Conservation (phyloP, 345 rosid genomes). For the Luvunga scandens region DNA sequence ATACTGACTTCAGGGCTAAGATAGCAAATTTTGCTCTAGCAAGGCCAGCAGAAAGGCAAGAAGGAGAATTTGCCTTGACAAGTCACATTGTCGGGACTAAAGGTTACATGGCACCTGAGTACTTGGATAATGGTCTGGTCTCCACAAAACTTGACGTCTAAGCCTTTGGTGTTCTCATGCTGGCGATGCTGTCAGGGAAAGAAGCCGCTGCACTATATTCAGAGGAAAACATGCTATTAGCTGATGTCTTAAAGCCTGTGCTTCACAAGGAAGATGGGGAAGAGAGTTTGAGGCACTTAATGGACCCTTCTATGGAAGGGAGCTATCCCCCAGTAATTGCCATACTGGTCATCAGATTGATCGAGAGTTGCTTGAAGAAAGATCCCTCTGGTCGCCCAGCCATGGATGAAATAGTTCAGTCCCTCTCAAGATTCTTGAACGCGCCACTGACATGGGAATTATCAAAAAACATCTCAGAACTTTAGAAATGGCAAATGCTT, state of each 20-base stretch:
- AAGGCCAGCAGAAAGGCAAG: constrained; percentile 41
- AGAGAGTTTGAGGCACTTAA: constrained; percentile 24
- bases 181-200: constrained; percentile 67
- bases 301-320: constrained; percentile 44
- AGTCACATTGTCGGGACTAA: constrained; percentile 78
- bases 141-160: constrained; percentile 79
- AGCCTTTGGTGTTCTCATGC: constrained; percentile 70
- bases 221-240: constrained; percentile 29
- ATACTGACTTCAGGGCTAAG: constrained; percentile 55
- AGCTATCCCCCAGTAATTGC: constrained; percentile 43
- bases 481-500: not conserved
- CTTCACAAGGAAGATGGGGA: constrained; percentile 25
- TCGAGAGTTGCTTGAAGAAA: constrained; percentile 51
- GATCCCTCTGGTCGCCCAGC: constrained; percentile 62
- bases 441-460: constrained; percentile 37
- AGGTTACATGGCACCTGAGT: constrained; percentile 89
- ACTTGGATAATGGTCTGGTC: constrained; percentile 69
- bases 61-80: constrained; percentile 63
- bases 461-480: constrained; percentile 18
- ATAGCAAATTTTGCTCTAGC: constrained; percentile 49
- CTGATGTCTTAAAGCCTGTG: constrained; percentile 23
- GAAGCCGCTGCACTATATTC: constrained; percentile 40
- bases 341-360: constrained; percentile 37
- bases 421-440: constrained; percentile 48
- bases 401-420: constrained; percentile 55